These are phyloP conservation scores for Cyberlindnera petersonii DNA, from an alignment of 805 yeast species.

Conservation along the genomic window DNA sequence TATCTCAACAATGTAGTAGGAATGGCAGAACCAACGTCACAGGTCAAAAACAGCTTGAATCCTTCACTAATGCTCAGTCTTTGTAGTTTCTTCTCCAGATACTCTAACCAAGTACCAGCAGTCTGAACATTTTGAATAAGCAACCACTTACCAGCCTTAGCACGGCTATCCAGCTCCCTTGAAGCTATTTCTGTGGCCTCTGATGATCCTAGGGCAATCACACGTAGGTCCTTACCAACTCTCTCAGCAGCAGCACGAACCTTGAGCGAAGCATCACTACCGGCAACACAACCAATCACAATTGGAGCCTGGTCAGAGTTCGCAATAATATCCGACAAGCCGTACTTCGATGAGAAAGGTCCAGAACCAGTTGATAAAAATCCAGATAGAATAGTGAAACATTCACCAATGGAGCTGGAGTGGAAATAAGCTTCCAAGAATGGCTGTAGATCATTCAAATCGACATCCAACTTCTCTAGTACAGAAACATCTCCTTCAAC, in stretches of 20 bases:
- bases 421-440: constrained; percentile 6
- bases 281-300: constrained; percentile 54
- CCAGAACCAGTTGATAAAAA: constrained; percentile 30
- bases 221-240: constrained; percentile 28
- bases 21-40: constrained; percentile 43
- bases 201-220: constrained; percentile 69
- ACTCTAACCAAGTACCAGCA: constrained; percentile 59
- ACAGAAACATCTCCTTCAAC: not conserved
- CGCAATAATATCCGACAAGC: constrained; percentile 28
- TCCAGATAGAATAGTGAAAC: constrained; percentile 20
- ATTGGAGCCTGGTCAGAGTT: constrained; percentile 34
- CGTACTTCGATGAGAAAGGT: constrained; percentile 32
- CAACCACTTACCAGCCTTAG: constrained; percentile 61
- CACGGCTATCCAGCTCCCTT: constrained; percentile 43
- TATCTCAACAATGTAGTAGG: constrained; percentile 55
- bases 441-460: constrained; percentile 4
- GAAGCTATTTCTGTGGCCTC: constrained; percentile 62
- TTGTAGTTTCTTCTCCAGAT: constrained; percentile 45
- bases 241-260: constrained; percentile 43
- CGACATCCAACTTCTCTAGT: constrained; percentile 1
- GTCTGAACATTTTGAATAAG: constrained; percentile 78
- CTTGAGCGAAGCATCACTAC: constrained; percentile 61
- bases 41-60: constrained; percentile 64
- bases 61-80: constrained; percentile 26
- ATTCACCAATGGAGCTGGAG: constrained; percentile 8